Evolutionary conservation across 305 asterid species (phyloP), one percentile per base, ranked within the genome.

Genomic region (Plantago coronopus): DNA sequence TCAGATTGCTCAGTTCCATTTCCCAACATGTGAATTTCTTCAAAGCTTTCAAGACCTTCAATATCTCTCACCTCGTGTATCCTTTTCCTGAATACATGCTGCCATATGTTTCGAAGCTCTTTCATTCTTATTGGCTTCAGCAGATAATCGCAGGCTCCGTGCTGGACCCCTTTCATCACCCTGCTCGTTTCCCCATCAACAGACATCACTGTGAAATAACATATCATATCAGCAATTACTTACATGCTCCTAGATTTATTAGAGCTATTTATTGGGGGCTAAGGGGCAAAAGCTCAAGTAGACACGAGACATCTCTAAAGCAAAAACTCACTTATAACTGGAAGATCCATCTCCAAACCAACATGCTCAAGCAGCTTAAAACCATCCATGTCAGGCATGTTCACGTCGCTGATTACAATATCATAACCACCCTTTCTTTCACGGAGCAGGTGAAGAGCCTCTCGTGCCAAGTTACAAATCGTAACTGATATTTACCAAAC

Each of bases 331-430:
- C 97, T 91, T 69, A 91, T 88, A 53, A 91, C 97, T 0, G 97
- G 97, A 46, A 91, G 91, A 74, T 91, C 97, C 95, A 91, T 83
- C 74, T 91, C 97, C 21, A 91, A 86, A 47, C 97, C 97, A 54
- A 91, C 95, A 37, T 81, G 95, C 70, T 91, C 97, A 25, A 88
- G 79, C 59, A 91, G 96, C 86, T 84, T 91, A 76, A 91, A 91
- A 49, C 97, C 97, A 70, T 91, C 96, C 97, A 91, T 88, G 66
- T 88, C 96, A 0, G 97, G 97, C 97, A 91, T 91, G 81, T 91
- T 91, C 19, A 91, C 97, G 45, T 91, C 97, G 34, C 97, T 91
- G 61, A 91, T 85, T 31, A 91, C 96, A 45, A 91, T 88, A 78
- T 88, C 96, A 17, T 71, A 91, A 17, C 95, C 83, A 23, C 84